Evolutionary conservation across 148 eudicot species (phyloP), one percentile per base, ranked within the genome.

Genomic region (Agrostemma githago): DNA sequence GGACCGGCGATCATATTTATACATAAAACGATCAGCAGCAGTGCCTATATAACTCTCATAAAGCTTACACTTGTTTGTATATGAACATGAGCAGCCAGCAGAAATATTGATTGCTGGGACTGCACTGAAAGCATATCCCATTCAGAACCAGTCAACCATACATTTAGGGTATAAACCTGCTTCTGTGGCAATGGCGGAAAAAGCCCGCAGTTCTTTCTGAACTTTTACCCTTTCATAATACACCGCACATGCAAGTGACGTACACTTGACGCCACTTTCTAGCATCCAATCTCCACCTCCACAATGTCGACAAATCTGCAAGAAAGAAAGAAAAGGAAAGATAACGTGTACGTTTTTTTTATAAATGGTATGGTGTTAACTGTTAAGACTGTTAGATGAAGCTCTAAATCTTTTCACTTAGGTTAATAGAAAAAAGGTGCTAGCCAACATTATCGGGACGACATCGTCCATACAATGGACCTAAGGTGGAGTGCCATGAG

Each of bases 271-370:
- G n/a, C 97, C 90, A 71, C 90, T 90, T 77, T 95, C 97, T 54
- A 88, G 56, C 48, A 85, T 43, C 96, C 96, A 87, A 77, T 95
- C 97, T 10, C 93, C 97, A 73, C 98, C 98, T 73, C 97, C 97
- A 86, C 98, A 95, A 64, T 90, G 92, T 73, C 93, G 83, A 72
- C 98, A 95, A 68, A 92, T 92, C 98, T 95, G 85, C 76, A 79
- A 77, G 21, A 62, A 67, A 58, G 14, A 51, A 2, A 26, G 34
- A 26, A 26, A 26, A 26, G 34, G 34, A 26, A 26, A 26, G 34
- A 26, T 26, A 26, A 26, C 34, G 34, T 26, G 34, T 26, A 26
- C 1, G 34, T 26, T 26, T 26, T 26, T 26, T 26, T 1, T 26
- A 26, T 62, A 6, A 10, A 8, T 8, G 6, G 16, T 34, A 64